Evolutionary conservation across 2,329 filamentous ascomycete species (phyloP), one percentile per base, ranked within the genome.

Genomic region (Diaporthe longicolla): DNA sequence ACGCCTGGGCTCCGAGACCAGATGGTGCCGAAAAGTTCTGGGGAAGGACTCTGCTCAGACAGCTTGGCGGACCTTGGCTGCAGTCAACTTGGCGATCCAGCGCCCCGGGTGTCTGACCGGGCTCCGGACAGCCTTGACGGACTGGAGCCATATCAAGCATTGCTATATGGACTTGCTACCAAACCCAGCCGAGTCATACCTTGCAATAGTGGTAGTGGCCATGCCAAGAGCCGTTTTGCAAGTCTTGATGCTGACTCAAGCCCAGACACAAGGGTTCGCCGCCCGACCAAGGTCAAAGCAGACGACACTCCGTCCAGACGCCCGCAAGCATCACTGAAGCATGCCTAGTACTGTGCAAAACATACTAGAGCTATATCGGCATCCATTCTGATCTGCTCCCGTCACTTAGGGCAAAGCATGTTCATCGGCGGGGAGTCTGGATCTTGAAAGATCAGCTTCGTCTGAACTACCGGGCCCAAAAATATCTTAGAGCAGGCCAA

Each of bases 31-130:
- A 66, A 66, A 66, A 66, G 45, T 66, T 37, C 63, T 66, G 63
- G 63, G 45, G 45, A 37, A 52, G 63, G 63, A 52, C 63, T 66
- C 17, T 66, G 70, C 70, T 72, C 70, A 72, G 70, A 72, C 70
- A 66, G 58, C 70, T 72, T 72, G 70, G 70, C 70, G n/a, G 45
- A 24, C 48, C 70, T 66, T 72, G 63, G 63, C 63, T 37, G 63
- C 63, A 66, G 63, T 66, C 58, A 63, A 66, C 48, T 66, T 66
- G 63, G 63, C 63, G 63, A 66, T 66, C 45, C 63, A 66, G 63
- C 45, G 63, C 45, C 63, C 29, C 45, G 45, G 63, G 29, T 66
- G 45, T 66, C 63, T 54, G 63, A 66, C 63, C 63, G 63, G 21
- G 29, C 63, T 52, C 63, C 45, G 63, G 32, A 13, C 15, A 10